Percentiles rank a stretch among this genome's conserved stretches.
phyloP scores from a whole-genome alignment of 148 eudicot species.

The Mesembryanthemum crystallinum region DNA sequence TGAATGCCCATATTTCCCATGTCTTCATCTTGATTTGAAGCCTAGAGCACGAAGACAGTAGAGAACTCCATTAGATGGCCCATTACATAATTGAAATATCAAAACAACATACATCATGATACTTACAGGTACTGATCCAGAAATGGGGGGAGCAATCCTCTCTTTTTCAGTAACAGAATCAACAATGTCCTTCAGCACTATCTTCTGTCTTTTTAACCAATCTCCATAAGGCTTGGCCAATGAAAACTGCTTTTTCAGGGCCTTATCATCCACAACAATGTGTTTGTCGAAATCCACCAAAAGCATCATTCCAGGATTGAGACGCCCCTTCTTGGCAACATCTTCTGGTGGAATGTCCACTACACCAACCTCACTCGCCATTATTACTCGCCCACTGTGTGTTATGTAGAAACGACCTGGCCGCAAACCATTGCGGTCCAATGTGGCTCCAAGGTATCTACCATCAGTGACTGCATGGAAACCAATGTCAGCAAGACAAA shows the following conservation, averaged over 20 bases:
- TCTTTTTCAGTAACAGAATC: conserved; percentile 67
- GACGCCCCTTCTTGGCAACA: conserved; percentile 89
- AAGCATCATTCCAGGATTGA: conserved; percentile 99
- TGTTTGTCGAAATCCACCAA: conserved; percentile 97
- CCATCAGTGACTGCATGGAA: conserved; percentile 93
- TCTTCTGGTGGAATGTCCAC: conserved; percentile 96
- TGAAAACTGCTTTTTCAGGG: conserved; percentile 90
- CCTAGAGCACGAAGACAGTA: conserved; percentile 38
- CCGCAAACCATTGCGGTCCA: conserved; percentile 95
- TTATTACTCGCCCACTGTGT: conserved; percentile 91
- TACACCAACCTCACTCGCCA: conserved; percentile 99
- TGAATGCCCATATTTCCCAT: conserved; percentile 90
- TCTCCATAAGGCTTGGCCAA: conserved; percentile 83
- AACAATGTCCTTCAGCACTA: conserved; percentile 76
- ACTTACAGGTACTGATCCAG: conserved; percentile 76
- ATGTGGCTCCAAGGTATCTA: conserved; percentile 94
- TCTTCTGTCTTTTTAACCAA: conserved; percentile 88
- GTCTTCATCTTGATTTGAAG: conserved; percentile 58
- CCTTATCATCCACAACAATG: conserved; percentile 91
- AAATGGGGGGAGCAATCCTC: conserved; percentile 58
- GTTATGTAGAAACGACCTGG: conserved; percentile 95
- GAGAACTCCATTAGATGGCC: conserved; percentile 19
- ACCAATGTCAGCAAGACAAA: conserved; percentile 26
- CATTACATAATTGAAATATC: neutral
- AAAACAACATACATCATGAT: neutral